Conservation (phyloP, 805 yeast genomes). For the Jamesozyma rosinii region DNA sequence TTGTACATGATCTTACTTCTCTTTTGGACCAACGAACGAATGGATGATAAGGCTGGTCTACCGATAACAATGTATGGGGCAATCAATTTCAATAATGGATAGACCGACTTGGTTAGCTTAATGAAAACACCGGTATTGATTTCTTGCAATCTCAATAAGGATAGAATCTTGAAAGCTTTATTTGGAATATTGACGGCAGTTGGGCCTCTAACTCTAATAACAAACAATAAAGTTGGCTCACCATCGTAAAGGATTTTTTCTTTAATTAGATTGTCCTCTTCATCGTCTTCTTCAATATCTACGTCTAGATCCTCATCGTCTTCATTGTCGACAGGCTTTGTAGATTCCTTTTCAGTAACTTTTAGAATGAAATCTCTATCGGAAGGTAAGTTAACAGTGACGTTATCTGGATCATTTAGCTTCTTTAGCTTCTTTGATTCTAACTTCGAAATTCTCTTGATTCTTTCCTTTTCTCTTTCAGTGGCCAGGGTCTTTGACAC, state of each 20-base stretch:
- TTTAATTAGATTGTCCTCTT: slow-evolving; percentile 25
- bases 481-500: slow-evolving; percentile 58
- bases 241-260: slow-evolving; percentile 33
- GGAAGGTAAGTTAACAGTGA: slow-evolving; percentile 20
- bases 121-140: slow-evolving; percentile 65
- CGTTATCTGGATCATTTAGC: slow-evolving; percentile 5
- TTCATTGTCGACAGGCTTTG: slow-evolving; percentile 7
- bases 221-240: slow-evolving; percentile 47
- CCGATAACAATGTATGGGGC: slow-evolving; percentile 71
- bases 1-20: slow-evolving; percentile 50
- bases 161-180: slow-evolving; percentile 50
- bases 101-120: slow-evolving; percentile 49
- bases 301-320: slow-evolving; percentile 8
- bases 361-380: slow-evolving; percentile 30
- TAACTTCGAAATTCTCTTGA: slow-evolving; percentile 49
- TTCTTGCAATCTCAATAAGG: slow-evolving; percentile 50
- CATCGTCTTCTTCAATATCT: slow-evolving; percentile 13
- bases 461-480: slow-evolving; percentile 58
- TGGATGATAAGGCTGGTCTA: slow-evolving; percentile 60
- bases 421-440: slow-evolving; percentile 34
- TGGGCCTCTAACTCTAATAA: slow-evolving; percentile 60
- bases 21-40: slow-evolving; percentile 66
- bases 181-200: slow-evolving; percentile 56
- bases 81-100: slow-evolving; percentile 55
- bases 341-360: slow-evolving; percentile 18